These are phyloP conservation scores for Cladophialophora bantiana DNA, from an alignment of 2,329 filamentous ascomycete species.

Conservation along the genomic window DNA sequence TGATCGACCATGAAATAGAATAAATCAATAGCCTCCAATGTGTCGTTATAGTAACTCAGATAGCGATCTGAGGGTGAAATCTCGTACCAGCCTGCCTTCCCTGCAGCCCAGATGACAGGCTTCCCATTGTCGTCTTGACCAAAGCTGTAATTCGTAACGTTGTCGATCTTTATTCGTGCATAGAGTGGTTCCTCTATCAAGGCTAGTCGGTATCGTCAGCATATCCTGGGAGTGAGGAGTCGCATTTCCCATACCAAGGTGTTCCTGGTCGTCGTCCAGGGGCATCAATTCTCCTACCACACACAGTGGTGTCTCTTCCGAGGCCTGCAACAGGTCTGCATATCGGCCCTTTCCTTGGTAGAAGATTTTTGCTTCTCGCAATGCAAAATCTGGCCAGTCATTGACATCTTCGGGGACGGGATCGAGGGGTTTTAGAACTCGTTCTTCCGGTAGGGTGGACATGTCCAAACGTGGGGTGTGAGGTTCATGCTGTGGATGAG, in stretches of 20 bases:
- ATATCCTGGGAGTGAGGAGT: conserved; percentile 41
- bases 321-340: conserved; percentile 63
- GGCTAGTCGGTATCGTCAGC: conserved; percentile 47
- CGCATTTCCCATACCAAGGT: conserved; percentile 47
- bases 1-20: conserved; percentile 69
- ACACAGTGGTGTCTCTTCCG: conserved; percentile 61
- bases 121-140: conserved; percentile 62
- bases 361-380: conserved; percentile 63
- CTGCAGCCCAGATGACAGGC: conserved; percentile 67
- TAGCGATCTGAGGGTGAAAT: conserved; percentile 63
- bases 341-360: conserved; percentile 57
- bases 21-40: conserved; percentile 65
- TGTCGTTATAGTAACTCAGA: conserved; percentile 58
- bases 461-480: conserved; percentile 31
- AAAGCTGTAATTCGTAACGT: conserved; percentile 58
- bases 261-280: conserved; percentile 53
- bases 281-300: conserved; percentile 61
- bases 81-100: conserved; percentile 68
- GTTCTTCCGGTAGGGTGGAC: conserved; percentile 46
- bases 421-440: conserved; percentile 53
- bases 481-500: conserved; percentile 33
- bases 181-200: conserved; percentile 44
- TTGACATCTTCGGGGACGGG: conserved; percentile 56
- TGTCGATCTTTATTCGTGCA: conserved; percentile 54
- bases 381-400: conserved; percentile 66